These are phyloP conservation scores for Ophiocordyceps camponoti-floridani DNA, from an alignment of 2,329 filamentous ascomycete species.

Conservation along the genomic window DNA sequence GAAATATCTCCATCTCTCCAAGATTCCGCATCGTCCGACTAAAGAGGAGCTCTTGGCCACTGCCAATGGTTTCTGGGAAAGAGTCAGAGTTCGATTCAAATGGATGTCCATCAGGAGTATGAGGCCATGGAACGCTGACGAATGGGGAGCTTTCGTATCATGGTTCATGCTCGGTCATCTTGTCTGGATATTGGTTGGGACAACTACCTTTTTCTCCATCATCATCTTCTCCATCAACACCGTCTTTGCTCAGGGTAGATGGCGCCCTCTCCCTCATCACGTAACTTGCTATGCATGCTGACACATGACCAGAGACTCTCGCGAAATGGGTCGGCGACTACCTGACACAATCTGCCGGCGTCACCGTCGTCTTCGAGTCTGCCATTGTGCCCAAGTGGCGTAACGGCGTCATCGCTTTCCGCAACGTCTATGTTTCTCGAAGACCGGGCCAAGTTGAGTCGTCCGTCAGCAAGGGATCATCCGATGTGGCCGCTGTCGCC, in stretches of 20 bases:
- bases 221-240: slow-evolving; percentile 87
- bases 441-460: slow-evolving; percentile 67
- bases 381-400: slow-evolving; percentile 95
- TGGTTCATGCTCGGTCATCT: slow-evolving; percentile 91
- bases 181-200: slow-evolving; percentile 89
- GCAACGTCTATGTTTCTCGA: slow-evolving; percentile 89
- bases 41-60: slow-evolving; percentile 88
- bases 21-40: slow-evolving; percentile 71
- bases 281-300: slow-evolving; percentile 3
- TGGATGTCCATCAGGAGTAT: slow-evolving; percentile 93
- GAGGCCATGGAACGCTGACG: slow-evolving; percentile 86
- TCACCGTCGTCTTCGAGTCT: slow-evolving; percentile 92
- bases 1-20: slow-evolving; percentile 42
- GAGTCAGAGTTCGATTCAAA: slow-evolving; percentile 83
- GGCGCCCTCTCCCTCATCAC: neutral
- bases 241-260: slow-evolving; percentile 74
- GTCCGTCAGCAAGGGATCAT: slow-evolving; percentile 84
- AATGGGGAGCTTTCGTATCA: slow-evolving; percentile 85
- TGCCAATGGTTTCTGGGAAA: slow-evolving; percentile 82
- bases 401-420: slow-evolving; percentile 87
- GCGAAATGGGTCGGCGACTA: slow-evolving; percentile 92
- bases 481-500: slow-evolving; percentile 69
- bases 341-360: slow-evolving; percentile 77
- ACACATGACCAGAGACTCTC: slow-evolving; percentile 50
- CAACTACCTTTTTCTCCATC: slow-evolving; percentile 90